Evolutionary conservation across 2,329 filamentous ascomycete species (phyloP), one percentile per base, ranked within the genome.

Genomic region (Pseudogymnoascus sp.): DNA sequence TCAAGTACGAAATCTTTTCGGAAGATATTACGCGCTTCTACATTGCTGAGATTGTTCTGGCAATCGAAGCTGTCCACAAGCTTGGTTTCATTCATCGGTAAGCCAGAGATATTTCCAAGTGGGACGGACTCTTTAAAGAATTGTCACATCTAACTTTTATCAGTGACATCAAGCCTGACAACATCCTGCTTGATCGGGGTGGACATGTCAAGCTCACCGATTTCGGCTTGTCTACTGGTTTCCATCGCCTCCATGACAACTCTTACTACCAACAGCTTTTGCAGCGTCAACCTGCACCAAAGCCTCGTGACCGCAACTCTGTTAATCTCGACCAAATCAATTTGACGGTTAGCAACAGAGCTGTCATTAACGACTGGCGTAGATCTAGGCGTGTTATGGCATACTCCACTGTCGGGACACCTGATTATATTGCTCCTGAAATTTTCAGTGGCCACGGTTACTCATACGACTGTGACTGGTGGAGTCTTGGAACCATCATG

Each of bases 1-100:
- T 99, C 81, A 99, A 98, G 82, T 99, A 99, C 73, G 95, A 99
- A 76, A 97, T 99, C 75, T 99, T 99, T 76, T 96, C 92, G 0
- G 93, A 98, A 76, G 95, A 99, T 70, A 98, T 99, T 69, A 99
- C 95, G 31, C 87, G 95, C 16, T 99, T 99, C 78, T 99, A 99
- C 78, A 99, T 99, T 85, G 95, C 95, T 24, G 93, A 99, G 76
- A 93, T 98, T 71, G 91, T 96, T 24, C 84, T 98, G 73, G 95
- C 95, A n/a, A 98, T 99, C 69, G 95, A 99, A 74, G 95, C 95
- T 12, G 95, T 99, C 43, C 95, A 99, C 78, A 96, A 96, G 76
- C 84, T 98, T 68, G 95, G 95, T 66, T 99, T 97, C 78, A 96
- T 99, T 67, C 95, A 99, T 81, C 91, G 95, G 93, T 96, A 82